Evolutionary conservation across 2,329 filamentous ascomycete genomes (phyloP).

Genomic region (Aspergillus aculeatus): DNA sequence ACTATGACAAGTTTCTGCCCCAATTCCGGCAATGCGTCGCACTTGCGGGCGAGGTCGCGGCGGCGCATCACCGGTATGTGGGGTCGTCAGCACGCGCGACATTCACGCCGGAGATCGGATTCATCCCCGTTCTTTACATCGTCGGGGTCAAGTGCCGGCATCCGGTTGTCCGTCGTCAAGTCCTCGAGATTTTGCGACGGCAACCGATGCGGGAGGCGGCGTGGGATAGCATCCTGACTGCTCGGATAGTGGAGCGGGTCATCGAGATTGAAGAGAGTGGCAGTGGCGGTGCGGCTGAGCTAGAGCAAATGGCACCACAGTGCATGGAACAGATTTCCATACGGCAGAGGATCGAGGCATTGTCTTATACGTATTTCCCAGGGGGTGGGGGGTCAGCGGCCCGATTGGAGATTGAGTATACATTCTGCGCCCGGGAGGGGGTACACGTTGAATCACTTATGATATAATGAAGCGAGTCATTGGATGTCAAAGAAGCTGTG

Average conservation of each 20-base stretch:
- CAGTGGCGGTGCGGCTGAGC: slow-evolving; percentile 6
- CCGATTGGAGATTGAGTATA: slow-evolving; percentile 33
- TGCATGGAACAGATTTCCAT: slow-evolving; percentile 28
- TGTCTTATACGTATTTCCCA: slow-evolving; percentile 25
- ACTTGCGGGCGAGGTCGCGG: slow-evolving; percentile 10
- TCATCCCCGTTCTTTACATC: slow-evolving; percentile 36
- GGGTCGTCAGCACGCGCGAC: slow-evolving; percentile 20
- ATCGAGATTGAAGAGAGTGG: slow-evolving; percentile 37
- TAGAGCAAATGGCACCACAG: slow-evolving; percentile 13
- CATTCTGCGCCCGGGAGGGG: slow-evolving; percentile 28
- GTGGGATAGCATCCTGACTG: slow-evolving; percentile 35
- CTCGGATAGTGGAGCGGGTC: slow-evolving; percentile 33
- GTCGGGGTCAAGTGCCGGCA: slow-evolving; percentile 40
- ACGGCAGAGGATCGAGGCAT: slow-evolving; percentile 31
- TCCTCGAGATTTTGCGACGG: slow-evolving; percentile 20
- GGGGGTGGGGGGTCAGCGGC: slow-evolving; percentile 14
- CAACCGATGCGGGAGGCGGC: slow-evolving; percentile 30
- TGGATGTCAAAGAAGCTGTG: too few species aligned
- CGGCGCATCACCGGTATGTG: slow-evolving; percentile 16
- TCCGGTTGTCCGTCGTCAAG: slow-evolving; percentile 33
- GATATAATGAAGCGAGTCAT: background rate
- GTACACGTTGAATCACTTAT: slow-evolving; percentile 12
- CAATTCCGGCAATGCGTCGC: slow-evolving; percentile 17
- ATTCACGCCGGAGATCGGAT: slow-evolving; percentile 37
- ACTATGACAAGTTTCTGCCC: slow-evolving; percentile 17